Evolutionary conservation across 345 rosid species (phyloP), one percentile per base, ranked within the genome.

Genomic region (Eucalyptus marginata): DNA sequence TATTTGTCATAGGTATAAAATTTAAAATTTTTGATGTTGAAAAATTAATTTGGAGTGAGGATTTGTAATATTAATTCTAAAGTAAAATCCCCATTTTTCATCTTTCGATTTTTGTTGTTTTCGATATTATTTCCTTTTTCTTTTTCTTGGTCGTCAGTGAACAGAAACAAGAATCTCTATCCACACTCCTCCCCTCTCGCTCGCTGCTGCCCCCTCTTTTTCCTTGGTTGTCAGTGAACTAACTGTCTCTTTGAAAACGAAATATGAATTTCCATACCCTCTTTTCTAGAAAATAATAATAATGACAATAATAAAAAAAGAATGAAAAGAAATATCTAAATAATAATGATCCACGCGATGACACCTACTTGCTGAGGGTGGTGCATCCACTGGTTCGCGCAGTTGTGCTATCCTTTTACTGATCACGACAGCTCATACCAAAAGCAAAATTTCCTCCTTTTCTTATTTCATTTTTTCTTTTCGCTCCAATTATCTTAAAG

Each of bases 221-320:
- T 88, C 76, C 89, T 91, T 94, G 92, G 94, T 85, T 95, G 92
- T 91, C 93, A 93, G 86, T 92, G 90, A 93, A 88, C 93, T 88
- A 90, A 91, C 95, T 86, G 33, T 90, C 87, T 88, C 83, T 56
- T 76, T 56, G 86, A 71, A 84, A 89, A 52, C 51, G 52, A 79
- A 20, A 47, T 27, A 24, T 43, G 88, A 87, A 89, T 56, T 62
- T 40, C 46, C 29, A 5, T 86, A 27, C 40, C 18, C 52, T 18
- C 18, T 62, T 71, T 20, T 14, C 10, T 16, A 71, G 3, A 36
- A 27, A n/a, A n/a, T n/a, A n/a, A n/a, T 6, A 29, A 62, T 6
- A 62, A 62, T 59, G 7, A 62, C 13, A n/a, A n/a, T 29, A 29
- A 6, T 3, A 58, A 24, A 2, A 62, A 14, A 14, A 7, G 4